A percentile compares a stretch with the other conserved stretches of the same genome.
phyloP scores from a whole-genome alignment of 257 asterid species.

The Linderniella brevidens region DNA sequence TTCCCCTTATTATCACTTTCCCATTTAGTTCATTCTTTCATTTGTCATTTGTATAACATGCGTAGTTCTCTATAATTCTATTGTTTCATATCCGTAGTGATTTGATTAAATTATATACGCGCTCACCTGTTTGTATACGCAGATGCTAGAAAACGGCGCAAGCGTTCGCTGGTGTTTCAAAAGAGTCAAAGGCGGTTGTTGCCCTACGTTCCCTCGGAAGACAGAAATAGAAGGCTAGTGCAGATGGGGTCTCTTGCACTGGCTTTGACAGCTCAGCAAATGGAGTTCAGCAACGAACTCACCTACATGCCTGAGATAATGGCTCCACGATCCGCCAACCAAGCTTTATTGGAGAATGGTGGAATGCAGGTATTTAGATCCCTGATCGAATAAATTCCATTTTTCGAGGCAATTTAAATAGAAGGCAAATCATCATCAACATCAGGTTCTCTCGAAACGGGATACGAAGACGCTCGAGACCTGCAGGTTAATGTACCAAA shows the following conservation, averaged over 20 bases:
- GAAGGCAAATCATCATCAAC: conserved; percentile 3
- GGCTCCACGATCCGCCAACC: conserved; percentile 70
- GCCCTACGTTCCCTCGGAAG: conserved; percentile 44
- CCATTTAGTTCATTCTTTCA: background rate
- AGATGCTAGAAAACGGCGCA: conserved; percentile 59
- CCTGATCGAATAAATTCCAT: too few species aligned
- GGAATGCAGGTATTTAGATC: conserved; percentile 71
- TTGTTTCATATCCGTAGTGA: conserved; percentile 3
- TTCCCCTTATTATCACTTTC: too few species aligned
- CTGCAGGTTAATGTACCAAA: conserved; percentile 39
- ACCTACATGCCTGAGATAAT: conserved; percentile 46
- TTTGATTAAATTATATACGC: too few species aligned
- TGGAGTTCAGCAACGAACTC: conserved; percentile 65
- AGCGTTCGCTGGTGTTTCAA: conserved; percentile 38
- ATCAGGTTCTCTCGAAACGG: conserved; percentile 59
- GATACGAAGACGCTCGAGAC: conserved; percentile 41
- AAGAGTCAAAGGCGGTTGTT: conserved; percentile 66
- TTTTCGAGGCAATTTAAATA: background rate
- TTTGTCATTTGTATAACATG: conserved; percentile 2
- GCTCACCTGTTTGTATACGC: background rate
- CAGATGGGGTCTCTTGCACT: conserved; percentile 70
- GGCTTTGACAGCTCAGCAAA: conserved; percentile 45
- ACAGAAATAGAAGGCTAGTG: conserved; percentile 25
- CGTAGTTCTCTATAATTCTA: background rate
- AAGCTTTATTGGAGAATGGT: conserved; percentile 46